phyloP scores from a whole-genome alignment of 2,329 filamentous ascomycete species.

The Alternaria incomplexa region DNA sequence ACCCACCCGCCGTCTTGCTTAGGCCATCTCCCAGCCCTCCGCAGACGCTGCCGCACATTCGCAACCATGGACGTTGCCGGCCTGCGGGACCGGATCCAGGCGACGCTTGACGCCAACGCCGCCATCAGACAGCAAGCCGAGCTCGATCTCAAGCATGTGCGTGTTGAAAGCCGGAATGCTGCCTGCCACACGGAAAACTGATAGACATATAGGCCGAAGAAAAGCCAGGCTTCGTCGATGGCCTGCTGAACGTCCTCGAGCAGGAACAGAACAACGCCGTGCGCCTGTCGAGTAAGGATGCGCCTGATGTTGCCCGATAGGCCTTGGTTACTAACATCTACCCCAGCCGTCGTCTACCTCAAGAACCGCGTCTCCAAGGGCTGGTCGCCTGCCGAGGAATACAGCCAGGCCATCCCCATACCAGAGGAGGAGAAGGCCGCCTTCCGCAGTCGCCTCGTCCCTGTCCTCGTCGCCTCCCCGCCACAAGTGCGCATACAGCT shows the following conservation, averaged over 20 bases:
- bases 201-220: constrained; percentile 75
- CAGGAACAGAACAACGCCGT: constrained; percentile 84
- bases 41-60: constrained; percentile 14
- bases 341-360: constrained; percentile 88
- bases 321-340: constrained; percentile 29
- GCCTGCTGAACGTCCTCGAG: constrained; percentile 88
- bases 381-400: constrained; percentile 81
- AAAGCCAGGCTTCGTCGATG: constrained; percentile 86
- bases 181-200: constrained; percentile 27
- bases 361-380: constrained; percentile 96
- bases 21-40: constrained; percentile 14
- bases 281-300: constrained; percentile 78
- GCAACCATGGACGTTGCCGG: constrained; percentile 73
- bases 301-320: constrained; percentile 18
- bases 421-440: constrained; percentile 86
- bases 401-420: constrained; percentile 74
- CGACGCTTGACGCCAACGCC: constrained; percentile 76
- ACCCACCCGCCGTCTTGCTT: constrained; percentile 17
- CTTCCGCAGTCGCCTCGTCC: constrained; percentile 86
- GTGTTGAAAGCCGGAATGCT: constrained; percentile 33
- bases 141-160: constrained; percentile 80
- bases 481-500: constrained; percentile 89
- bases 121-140: constrained; percentile 79
- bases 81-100: constrained; percentile 77
- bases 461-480: constrained; percentile 81